Base-by-base conservation (phyloP, 2,329 filamentous ascomycete species). In the Trichoderma citrinoviride region DNA sequence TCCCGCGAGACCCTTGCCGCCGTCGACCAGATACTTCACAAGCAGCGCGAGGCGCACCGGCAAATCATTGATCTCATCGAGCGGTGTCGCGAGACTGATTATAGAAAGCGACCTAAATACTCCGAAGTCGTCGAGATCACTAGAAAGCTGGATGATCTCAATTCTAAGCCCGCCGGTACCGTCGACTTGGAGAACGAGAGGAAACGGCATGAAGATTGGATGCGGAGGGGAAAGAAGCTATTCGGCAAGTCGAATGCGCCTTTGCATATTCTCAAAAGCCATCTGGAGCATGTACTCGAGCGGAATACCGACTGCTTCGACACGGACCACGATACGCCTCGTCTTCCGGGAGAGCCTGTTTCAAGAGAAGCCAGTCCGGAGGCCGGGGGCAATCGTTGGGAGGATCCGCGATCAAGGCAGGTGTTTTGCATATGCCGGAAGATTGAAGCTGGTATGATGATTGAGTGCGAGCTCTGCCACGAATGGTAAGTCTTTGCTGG, bases 201-300 rank as follows among this genome's bases (percentile, higher is more conserved):
- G 69, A 96, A 95, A 74, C 88, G 92, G 7, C 95, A 98, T 70
- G 95, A 99, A 75, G 95, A 99, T 76, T 99, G 95, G 95, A 99
- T 99, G 94, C 87, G 95, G 37, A 92, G 92, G 72, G 95, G 95
- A 57, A 99, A 99, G 80, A 97, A 97, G 76, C 80, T 99, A 0
- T 99, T 99, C 73, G 95, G 95, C 60, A 99, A 99, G 77, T 95
- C 95, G 1, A 99, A 99, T 74, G 95, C 95, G 1, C 95, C 95
- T 1, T 82, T 99, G 14, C 95, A 99, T 76, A 99, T 99, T 68
- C 83, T 99, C 29, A 95, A 94, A 73, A 90, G 90, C 65, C 94
- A 99, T 71, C 93, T 99, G 87, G 90, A 96, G 70, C 91, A 95
- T 73, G 95, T 99, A 3, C 83, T 95, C 55, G 91, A 93, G 72